Conservation (phyloP, 2,329 filamentous ascomycete genomes). For the Lachnellula hyalina region DNA sequence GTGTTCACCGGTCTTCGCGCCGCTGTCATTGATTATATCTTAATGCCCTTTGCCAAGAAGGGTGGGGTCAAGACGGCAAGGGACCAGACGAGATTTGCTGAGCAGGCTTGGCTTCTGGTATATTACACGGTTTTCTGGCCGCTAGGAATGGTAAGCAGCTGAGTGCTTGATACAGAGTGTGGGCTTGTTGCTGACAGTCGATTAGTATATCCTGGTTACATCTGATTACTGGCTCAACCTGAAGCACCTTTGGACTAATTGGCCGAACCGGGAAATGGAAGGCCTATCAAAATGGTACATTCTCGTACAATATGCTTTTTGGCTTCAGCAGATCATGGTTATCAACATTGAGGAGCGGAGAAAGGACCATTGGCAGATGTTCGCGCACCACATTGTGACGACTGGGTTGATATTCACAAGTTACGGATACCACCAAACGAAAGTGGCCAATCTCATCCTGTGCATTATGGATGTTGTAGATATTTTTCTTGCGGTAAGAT, state of each 20-base stretch:
- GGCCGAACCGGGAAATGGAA: slow-evolving; percentile 71
- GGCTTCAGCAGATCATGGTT: slow-evolving; percentile 89
- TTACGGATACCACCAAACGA: slow-evolving; percentile 82
- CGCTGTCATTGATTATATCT: slow-evolving; percentile 77
- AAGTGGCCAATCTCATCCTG: slow-evolving; percentile 82
- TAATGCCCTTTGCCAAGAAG: slow-evolving; percentile 69
- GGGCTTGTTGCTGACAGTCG: slow-evolving; percentile 16
- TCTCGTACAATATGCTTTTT: slow-evolving; percentile 84
- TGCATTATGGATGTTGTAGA: slow-evolving; percentile 94
- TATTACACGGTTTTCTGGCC: slow-evolving; percentile 82
- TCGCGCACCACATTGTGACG: slow-evolving; percentile 90
- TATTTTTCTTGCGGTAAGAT: slow-evolving; percentile 73
- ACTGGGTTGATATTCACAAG: slow-evolving; percentile 72
- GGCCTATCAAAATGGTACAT: slow-evolving; percentile 84
- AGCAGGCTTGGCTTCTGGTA: slow-evolving; percentile 86
- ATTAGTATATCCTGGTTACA: slow-evolving; percentile 71
- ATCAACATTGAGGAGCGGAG: slow-evolving; percentile 91
- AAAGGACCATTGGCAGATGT: slow-evolving; percentile 96
- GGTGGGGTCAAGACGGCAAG: slow-evolving; percentile 73
- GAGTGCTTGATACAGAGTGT: neutral
- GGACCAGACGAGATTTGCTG: slow-evolving; percentile 75
- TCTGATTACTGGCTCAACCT: slow-evolving; percentile 77
- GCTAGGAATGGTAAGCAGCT: slow-evolving; percentile 66
- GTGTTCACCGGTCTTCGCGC: slow-evolving; percentile 84
- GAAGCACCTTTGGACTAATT: slow-evolving; percentile 74